Conservation (phyloP, 23 red algal genomes). For the Gracilaria domingensis region DNA sequence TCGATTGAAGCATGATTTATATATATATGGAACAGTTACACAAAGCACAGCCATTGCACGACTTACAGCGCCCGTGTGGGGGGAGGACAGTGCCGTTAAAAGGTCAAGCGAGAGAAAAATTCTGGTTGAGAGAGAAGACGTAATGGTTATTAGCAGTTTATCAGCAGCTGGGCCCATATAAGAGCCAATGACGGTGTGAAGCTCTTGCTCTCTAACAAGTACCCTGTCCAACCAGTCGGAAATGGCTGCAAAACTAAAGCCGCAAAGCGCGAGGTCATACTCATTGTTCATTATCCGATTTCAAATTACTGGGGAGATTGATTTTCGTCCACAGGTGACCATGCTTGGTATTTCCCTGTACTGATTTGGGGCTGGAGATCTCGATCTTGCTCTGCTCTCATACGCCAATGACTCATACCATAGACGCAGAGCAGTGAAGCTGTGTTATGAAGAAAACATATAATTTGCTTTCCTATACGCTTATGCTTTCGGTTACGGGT, state of each 20-base stretch:
- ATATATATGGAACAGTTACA: too few relatives aligned
- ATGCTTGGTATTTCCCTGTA: slow-evolving; percentile 72
- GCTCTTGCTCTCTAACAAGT: slow-evolving; percentile 59
- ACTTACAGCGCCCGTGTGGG: too few relatives aligned
- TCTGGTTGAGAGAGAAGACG: slow-evolving; percentile 61
- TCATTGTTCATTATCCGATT: slow-evolving; percentile 43
- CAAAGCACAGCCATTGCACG: too few relatives aligned
- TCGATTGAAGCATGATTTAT: too few relatives aligned
- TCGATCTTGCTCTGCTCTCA: not conserved
- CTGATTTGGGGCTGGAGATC: not conserved
- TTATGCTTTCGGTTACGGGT: not conserved
- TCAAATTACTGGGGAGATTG: slow-evolving; percentile 57
- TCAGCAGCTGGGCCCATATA: slow-evolving; percentile 89
- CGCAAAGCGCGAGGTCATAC: slow-evolving; percentile 62
- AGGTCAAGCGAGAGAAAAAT: too few relatives aligned
- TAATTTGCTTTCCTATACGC: not conserved
- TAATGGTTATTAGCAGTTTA: slow-evolving; percentile 72
- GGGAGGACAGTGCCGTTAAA: too few relatives aligned
- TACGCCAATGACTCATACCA: not conserved
- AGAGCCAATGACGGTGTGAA: slow-evolving; percentile 73
- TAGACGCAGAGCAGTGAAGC: not conserved
- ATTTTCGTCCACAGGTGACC: slow-evolving; percentile 71
- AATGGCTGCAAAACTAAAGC: slow-evolving; percentile 60
- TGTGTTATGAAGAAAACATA: not conserved
- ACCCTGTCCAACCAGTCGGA: slow-evolving; percentile 83